Evolutionary conservation across 2,329 filamentous ascomycete species (phyloP).

Genomic region (Claviceps sorghi): DNA sequence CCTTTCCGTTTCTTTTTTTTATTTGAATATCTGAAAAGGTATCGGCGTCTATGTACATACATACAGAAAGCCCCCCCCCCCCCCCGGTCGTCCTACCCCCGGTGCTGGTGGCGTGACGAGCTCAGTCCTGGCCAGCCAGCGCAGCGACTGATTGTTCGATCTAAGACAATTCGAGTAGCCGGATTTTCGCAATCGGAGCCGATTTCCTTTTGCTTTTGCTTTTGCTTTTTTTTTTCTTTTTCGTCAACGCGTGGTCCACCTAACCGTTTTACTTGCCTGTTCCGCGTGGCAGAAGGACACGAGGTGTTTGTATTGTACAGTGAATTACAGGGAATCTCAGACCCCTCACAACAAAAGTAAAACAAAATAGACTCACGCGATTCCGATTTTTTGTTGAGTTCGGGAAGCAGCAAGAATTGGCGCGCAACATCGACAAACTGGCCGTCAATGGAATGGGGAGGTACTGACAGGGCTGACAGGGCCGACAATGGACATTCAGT

Average conservation of each 20-base stretch:
- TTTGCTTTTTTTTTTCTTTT: not conserved
- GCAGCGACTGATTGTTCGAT: not conserved
- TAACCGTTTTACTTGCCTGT: not conserved
- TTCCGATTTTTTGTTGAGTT: not conserved
- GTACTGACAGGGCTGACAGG: not conserved
- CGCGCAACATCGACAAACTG: not conserved
- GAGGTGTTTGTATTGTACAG: not conserved
- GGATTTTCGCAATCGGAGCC: not conserved
- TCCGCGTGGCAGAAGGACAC: not conserved
- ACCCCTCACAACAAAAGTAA: not conserved
- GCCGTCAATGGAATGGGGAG: not conserved
- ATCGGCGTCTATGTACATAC: not conserved
- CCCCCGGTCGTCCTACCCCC: too few species aligned
- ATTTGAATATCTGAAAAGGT: not conserved
- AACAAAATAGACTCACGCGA: not conserved
- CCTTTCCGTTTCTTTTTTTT: not conserved
- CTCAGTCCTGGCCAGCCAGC: not conserved
- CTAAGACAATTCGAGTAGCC: not conserved
- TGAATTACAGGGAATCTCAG: too few species aligned
- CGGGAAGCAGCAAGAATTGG: not conserved
- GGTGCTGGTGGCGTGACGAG: not conserved
- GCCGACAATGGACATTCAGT: too few species aligned
- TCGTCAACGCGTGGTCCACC: not conserved
- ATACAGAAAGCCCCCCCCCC: not conserved
- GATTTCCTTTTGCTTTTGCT: not conserved